Percentiles rank a stretch among this genome's conserved stretches.
These are phyloP conservation scores for Wickerhamiella brachini DNA, from an alignment of 805 yeast genomes.

Conservation along the genomic window DNA sequence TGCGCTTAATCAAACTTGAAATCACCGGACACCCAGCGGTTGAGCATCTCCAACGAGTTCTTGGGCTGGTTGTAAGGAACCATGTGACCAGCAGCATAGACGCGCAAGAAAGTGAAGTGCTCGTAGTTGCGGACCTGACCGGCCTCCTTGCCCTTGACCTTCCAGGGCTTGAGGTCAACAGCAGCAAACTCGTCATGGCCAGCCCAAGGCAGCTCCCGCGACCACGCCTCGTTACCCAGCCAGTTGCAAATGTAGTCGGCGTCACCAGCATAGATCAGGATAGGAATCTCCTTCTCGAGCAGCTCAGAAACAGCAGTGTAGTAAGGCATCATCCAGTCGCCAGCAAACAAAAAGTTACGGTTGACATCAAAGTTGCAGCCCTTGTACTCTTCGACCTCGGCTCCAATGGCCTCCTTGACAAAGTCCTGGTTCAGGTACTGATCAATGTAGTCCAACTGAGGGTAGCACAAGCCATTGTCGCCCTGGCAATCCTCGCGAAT, in stretches of 20 bases:
- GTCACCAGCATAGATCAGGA: conserved; percentile 86
- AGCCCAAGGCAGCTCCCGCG: conserved; percentile 53
- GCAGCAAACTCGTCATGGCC: conserved; percentile 35
- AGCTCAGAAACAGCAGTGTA: conserved; percentile 42
- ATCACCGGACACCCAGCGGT: conserved; percentile 46
- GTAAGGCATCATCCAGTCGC: conserved; percentile 58
- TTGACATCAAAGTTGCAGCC: conserved; percentile 69
- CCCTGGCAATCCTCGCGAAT: conserved; percentile 50
- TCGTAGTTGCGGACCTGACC: conserved; percentile 52
- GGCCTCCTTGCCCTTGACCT: conserved; percentile 34
- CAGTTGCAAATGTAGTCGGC: conserved; percentile 88
- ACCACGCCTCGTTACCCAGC: conserved; percentile 82
- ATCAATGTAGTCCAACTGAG: conserved; percentile 55
- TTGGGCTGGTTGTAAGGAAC: conserved; percentile 88
- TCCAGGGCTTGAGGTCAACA: conserved; percentile 21
- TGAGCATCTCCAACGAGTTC: conserved; percentile 67
- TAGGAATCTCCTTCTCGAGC: conserved; percentile 59
- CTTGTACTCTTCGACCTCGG: conserved; percentile 62
- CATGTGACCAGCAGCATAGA: conserved; percentile 87
- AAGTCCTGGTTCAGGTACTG: conserved; percentile 58
- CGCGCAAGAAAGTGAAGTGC: conserved; percentile 62
- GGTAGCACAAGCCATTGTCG: conserved; percentile 41
- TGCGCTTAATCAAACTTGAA: not conserved
- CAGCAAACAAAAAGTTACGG: conserved; percentile 55
- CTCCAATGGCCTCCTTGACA: conserved; percentile 70